Evolutionary conservation across 1,139 yeast species (phyloP).

Genomic region (Sugiyamaella grinbergsii): DNA sequence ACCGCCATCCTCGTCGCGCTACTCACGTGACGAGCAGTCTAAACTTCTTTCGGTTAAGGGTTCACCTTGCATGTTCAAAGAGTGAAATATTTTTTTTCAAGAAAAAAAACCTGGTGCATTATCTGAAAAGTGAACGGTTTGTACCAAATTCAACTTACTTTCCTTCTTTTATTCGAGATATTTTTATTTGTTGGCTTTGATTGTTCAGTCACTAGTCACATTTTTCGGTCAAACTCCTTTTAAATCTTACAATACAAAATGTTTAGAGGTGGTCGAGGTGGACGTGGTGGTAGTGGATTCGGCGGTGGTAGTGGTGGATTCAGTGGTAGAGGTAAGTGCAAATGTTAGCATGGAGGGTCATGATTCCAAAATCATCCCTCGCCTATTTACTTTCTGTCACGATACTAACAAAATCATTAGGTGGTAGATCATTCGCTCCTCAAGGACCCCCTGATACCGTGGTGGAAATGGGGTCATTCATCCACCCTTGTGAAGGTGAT

Average conservation of each 20-base stretch:
- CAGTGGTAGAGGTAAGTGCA: slow-evolving; percentile 43
- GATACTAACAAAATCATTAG: slow-evolving; percentile 29
- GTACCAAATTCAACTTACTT: no score
- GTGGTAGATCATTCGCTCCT: slow-evolving; percentile 53
- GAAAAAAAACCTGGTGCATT: slow-evolving; percentile 2
- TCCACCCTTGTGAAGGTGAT: slow-evolving; percentile 96
- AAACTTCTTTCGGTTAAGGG: slow-evolving; percentile 12
- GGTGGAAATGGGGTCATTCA: slow-evolving; percentile 89
- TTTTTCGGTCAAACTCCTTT: neutral
- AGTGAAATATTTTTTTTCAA: slow-evolving; percentile 10
- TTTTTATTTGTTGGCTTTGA: neutral
- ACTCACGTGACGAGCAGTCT: slow-evolving; percentile 1
- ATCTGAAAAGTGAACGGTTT: no score
- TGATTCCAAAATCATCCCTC: no score
- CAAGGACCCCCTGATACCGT: slow-evolving; percentile 93
- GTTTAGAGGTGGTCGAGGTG: slow-evolving; percentile 47
- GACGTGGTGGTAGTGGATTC: slow-evolving; percentile 44
- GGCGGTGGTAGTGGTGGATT: slow-evolving; percentile 35
- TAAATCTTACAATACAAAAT: slow-evolving; percentile 23
- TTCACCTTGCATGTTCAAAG: slow-evolving; percentile 9
- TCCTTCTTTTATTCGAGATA: no score
- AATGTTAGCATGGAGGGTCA: slow-evolving; percentile 35
- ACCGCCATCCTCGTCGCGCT: neutral
- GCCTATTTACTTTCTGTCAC: no score
- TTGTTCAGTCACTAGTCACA: neutral